Conservation (phyloP, 2,329 filamentous ascomycete genomes). For the Thelonectria discophora region DNA sequence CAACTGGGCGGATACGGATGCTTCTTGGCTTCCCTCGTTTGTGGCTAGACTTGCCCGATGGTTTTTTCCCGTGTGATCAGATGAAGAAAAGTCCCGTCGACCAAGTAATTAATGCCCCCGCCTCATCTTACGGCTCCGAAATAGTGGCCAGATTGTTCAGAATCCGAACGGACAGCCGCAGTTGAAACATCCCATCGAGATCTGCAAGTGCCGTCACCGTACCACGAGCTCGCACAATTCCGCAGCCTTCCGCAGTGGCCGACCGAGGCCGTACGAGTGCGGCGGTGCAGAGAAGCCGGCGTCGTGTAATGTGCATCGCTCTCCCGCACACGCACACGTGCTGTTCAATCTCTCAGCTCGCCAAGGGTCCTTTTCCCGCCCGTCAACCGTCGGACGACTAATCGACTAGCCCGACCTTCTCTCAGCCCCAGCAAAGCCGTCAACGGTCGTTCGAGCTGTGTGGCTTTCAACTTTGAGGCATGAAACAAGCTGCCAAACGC, state of each 20-base stretch:
- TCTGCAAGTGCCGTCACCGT: too few species aligned
- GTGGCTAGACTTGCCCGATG: conserved; percentile 9
- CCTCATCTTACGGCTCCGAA: conserved; percentile 1
- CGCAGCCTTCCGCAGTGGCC: too few species aligned
- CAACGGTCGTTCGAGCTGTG: background rate
- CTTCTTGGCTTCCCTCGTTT: background rate
- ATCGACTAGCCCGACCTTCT: background rate
- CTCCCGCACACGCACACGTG: too few species aligned
- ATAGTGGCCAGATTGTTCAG: conserved; percentile 34
- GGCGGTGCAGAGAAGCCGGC: too few species aligned
- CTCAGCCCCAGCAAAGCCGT: background rate
- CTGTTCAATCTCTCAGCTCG: background rate
- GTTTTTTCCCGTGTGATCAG: too few species aligned
- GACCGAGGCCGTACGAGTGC: too few species aligned
- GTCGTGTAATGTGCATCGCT: too few species aligned
- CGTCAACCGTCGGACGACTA: conserved; percentile 13
- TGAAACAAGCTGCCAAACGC: background rate
- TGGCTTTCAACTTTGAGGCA: background rate
- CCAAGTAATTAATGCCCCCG: too few species aligned
- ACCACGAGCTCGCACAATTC: too few species aligned
- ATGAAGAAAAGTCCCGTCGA: too few species aligned
- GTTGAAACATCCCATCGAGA: too few species aligned
- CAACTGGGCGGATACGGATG: conserved; percentile 22
- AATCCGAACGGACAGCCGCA: background rate
- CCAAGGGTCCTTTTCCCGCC: background rate